Evolutionary conservation across 345 rosid genomes (phyloP).

Genomic region (Pugionium cornutum): DNA sequence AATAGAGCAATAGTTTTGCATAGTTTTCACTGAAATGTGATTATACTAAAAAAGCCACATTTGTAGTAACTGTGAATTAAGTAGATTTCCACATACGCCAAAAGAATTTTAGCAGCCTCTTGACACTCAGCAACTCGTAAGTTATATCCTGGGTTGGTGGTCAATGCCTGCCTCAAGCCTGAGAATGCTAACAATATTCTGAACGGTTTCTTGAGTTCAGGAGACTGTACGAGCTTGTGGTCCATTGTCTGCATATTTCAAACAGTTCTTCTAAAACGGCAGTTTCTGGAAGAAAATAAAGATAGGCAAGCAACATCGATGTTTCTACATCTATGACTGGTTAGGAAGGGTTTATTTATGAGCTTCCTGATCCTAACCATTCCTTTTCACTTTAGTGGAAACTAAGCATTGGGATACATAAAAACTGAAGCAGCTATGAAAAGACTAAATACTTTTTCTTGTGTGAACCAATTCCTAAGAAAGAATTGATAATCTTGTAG

Average conservation of each 20-base stretch:
- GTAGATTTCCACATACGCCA: conserved; percentile 53
- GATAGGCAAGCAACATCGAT: conserved; percentile 22
- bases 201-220: conserved; percentile 54
- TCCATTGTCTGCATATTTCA: conserved; percentile 65
- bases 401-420: too few species aligned
- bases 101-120: conserved; percentile 84
- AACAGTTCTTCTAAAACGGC: conserved; percentile 41
- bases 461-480: not conserved
- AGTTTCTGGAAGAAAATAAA: conserved; percentile 31
- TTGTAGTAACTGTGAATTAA: conserved; percentile 12
- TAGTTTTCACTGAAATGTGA: conserved; percentile 9
- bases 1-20: conserved; percentile 14
- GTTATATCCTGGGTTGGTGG: conserved; percentile 91
- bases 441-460: too few species aligned
- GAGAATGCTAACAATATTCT: conserved; percentile 91
- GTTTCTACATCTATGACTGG: not conserved
- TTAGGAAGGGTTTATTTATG: too few species aligned
- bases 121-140: conserved; percentile 85
- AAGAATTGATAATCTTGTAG: conserved; percentile 1
- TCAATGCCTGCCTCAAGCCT: conserved; percentile 86
- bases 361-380: too few species aligned
- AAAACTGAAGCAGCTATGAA: too few species aligned
- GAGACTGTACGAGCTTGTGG: conserved; percentile 62
- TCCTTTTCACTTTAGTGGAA: too few species aligned
- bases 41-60: not conserved